Conservation (phyloP, 495 filamentous ascomycete species). For the Penicillium coprophilum region DNA sequence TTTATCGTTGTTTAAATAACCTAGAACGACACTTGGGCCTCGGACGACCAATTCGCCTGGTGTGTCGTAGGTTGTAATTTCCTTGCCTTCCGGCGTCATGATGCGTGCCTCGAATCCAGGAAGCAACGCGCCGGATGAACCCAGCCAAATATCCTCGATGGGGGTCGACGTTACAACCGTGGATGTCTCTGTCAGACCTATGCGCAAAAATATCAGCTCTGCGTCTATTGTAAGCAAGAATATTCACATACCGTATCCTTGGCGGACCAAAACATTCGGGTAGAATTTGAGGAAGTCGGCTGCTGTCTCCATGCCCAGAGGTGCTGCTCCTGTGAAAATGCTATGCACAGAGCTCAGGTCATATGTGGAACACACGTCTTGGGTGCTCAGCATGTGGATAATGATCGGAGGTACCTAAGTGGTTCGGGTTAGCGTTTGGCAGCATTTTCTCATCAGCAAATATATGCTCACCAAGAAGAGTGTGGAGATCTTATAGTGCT, state of each 20-base stretch:
- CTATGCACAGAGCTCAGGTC: slow-evolving; percentile 67
- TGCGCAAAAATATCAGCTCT: slow-evolving; percentile 8
- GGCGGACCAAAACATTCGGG: slow-evolving; percentile 65
- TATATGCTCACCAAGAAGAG: slow-evolving; percentile 61
- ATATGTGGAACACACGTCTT: slow-evolving; percentile 61
- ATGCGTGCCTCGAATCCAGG: slow-evolving; percentile 68
- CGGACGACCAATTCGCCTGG: slow-evolving; percentile 79
- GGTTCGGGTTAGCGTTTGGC: background rate
- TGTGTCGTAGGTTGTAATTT: slow-evolving; percentile 72
- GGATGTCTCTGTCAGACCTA: slow-evolving; percentile 77
- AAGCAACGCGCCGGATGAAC: slow-evolving; percentile 70
- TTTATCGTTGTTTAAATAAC: slow-evolving; percentile 82
- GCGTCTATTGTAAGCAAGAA: background rate
- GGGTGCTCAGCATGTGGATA: slow-evolving; percentile 72
- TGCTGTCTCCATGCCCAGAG: slow-evolving; percentile 76
- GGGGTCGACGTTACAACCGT: slow-evolving; percentile 70
- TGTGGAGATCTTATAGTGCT: slow-evolving; percentile 68
- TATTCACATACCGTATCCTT: slow-evolving; percentile 69
- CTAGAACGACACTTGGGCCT: slow-evolving; percentile 73
- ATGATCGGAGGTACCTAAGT: slow-evolving; percentile 80
- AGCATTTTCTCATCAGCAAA: background rate
- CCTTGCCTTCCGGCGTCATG: slow-evolving; percentile 68
- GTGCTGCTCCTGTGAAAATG: slow-evolving; percentile 81
- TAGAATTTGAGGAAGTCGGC: slow-evolving; percentile 63
- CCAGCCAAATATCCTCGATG: slow-evolving; percentile 66